These are phyloP conservation scores for Globisporangium apiculatum DNA, from an alignment of 352 stramenopile species.

Conservation along the genomic window DNA sequence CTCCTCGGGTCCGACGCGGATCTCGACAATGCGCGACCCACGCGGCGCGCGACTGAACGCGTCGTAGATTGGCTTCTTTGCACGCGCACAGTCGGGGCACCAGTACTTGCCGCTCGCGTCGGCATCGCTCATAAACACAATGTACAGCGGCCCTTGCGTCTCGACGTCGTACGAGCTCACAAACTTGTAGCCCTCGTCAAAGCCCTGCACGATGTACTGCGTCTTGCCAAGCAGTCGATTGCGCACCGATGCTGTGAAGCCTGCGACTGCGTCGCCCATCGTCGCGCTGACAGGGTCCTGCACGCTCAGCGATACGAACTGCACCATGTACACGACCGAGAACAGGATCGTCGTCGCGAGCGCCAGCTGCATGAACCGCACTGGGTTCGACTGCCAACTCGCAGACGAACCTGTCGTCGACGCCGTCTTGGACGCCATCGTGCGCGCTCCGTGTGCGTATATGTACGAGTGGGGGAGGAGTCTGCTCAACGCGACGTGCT, in stretches of 20 bases:
- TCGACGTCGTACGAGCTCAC: conserved; percentile 68
- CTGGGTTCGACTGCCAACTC: conserved; percentile 23
- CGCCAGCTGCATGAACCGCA: conserved; percentile 71
- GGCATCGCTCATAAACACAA: conserved; percentile 72
- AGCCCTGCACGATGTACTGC: conserved; percentile 58
- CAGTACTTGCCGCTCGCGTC: conserved; percentile 71
- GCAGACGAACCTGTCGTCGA: background rate
- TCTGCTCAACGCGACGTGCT: too few relatives aligned
- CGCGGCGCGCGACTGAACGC: conserved; percentile 56
- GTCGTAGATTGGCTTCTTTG: conserved; percentile 47
- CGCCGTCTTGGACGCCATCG: conserved; percentile 5
- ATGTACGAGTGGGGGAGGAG: too few relatives aligned
- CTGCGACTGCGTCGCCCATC: conserved; percentile 14
- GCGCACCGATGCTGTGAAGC: conserved; percentile 19
- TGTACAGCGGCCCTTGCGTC: conserved; percentile 54
- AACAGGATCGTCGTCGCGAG: conserved; percentile 49
- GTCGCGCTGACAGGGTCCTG: background rate
- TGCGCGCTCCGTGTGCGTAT: too few relatives aligned
- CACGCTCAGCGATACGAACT: conserved; percentile 49
- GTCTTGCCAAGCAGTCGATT: conserved; percentile 45
- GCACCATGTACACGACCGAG: conserved; percentile 61
- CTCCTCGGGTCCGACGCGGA: conserved; percentile 41
- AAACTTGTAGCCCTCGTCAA: conserved; percentile 63
- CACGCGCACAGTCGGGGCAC: conserved; percentile 57
- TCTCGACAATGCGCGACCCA: conserved; percentile 59